Evolutionary conservation across 257 asterid species (phyloP).

Genomic region (Solanum medicagineum): DNA sequence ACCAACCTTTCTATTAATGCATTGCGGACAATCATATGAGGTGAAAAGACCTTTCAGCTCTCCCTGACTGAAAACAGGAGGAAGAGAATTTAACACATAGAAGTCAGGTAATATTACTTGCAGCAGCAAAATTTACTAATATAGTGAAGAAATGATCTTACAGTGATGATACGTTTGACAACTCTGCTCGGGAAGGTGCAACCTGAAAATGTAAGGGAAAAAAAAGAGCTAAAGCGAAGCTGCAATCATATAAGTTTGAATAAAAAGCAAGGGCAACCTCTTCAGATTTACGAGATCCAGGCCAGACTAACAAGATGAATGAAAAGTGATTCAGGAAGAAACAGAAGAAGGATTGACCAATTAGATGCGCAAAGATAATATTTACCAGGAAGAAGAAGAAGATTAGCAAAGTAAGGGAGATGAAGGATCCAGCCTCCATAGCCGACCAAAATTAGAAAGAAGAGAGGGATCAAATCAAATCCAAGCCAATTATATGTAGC

Average conservation of each 20-base stretch:
- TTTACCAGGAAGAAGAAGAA: not conserved
- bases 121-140: constrained; percentile 3
- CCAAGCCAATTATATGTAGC: not conserved
- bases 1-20: constrained; percentile 34
- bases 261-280: not conserved
- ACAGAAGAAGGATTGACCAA: not conserved
- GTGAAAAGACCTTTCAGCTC: constrained; percentile 19
- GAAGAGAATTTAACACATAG: not conserved
- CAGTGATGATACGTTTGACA: constrained; percentile 22
- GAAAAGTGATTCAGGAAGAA: not conserved
- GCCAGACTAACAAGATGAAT: not conserved
- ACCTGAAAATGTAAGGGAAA: not conserved
- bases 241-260: not conserved
- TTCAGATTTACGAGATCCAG: not conserved
- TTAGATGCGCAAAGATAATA: not conserved
- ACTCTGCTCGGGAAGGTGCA: constrained; percentile 23
- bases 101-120: not conserved
- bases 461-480: not conserved
- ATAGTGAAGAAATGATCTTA: constrained; percentile 14
- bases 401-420: not conserved
- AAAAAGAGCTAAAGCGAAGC: not conserved
- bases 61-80: constrained; percentile 22
- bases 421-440: not conserved
- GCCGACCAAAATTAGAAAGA: not conserved
- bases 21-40: constrained; percentile 38